Percentiles rank a stretch among this genome's conserved stretches.
These are phyloP conservation scores for Multifurca ochricompacta DNA, from an alignment of 768 basidiomycete species.

Conservation along the genomic window DNA sequence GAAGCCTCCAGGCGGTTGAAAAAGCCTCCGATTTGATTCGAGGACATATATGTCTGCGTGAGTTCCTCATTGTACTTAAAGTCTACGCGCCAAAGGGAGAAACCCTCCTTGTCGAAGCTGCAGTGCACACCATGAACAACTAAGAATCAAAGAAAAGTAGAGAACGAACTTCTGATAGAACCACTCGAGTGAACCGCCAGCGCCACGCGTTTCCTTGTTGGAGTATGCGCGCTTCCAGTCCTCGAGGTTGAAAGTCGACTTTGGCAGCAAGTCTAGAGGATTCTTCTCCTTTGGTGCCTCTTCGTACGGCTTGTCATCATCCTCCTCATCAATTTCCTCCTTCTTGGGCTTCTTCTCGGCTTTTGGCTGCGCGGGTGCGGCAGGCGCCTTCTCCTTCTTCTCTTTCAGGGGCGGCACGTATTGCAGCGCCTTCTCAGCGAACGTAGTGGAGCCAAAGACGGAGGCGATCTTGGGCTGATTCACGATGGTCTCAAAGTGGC, in stretches of 20 bases:
- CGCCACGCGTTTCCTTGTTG: slow-evolving; percentile 91
- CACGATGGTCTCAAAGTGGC: slow-evolving; percentile 79
- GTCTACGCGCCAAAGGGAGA: slow-evolving; percentile 86
- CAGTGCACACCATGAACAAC: slow-evolving; percentile 3
- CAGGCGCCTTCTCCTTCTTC: slow-evolving; percentile 30
- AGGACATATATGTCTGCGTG: slow-evolving; percentile 88
- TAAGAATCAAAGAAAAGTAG: background rate
- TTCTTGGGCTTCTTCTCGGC: slow-evolving; percentile 58
- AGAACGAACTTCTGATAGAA: slow-evolving; percentile 82
- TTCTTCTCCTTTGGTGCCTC: slow-evolving; percentile 90
- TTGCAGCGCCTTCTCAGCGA: slow-evolving; percentile 60
- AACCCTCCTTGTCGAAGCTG: slow-evolving; percentile 84
- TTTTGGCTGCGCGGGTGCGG: slow-evolving; percentile 36
- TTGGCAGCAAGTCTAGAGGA: slow-evolving; percentile 88
- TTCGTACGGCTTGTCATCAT: slow-evolving; percentile 62
- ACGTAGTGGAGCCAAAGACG: slow-evolving; percentile 52
- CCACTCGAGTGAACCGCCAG: slow-evolving; percentile 84
- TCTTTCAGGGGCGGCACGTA: slow-evolving; percentile 59
- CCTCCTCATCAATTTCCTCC: slow-evolving; percentile 51
- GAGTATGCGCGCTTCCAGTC: slow-evolving; percentile 99
- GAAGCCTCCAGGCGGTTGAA: slow-evolving; percentile 98
- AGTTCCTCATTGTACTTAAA: slow-evolving; percentile 97
- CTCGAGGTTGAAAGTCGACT: slow-evolving; percentile 81
- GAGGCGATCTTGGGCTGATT: slow-evolving; percentile 74
- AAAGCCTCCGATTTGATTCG: slow-evolving; percentile 90